These are phyloP conservation scores for Penicillium hesseltinei DNA, from an alignment of 2,329 filamentous ascomycete genomes.

Conservation along the genomic window DNA sequence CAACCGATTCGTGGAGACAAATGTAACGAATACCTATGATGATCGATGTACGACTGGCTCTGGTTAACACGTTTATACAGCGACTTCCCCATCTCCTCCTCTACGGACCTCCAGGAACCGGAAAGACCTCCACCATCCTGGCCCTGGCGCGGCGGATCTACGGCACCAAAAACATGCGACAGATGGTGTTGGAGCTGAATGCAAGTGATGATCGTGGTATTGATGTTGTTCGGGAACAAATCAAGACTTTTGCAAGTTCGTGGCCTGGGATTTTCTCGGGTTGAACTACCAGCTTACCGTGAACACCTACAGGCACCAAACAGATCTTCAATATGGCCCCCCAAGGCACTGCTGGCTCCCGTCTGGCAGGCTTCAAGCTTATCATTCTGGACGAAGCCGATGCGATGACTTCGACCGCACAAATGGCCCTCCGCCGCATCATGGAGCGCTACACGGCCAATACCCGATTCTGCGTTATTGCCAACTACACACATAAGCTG, in stretches of 20 bases:
- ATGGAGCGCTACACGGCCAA: conserved; percentile 99
- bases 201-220: conserved; percentile 97
- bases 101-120: conserved; percentile 93
- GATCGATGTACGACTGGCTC: background rate
- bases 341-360: conserved; percentile 44
- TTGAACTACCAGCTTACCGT: conserved; percentile 1
- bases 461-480: conserved; percentile 96
- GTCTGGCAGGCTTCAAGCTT: conserved; percentile 79
- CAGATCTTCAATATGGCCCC: conserved; percentile 81
- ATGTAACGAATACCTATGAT: conserved; percentile 50
- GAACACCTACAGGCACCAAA: conserved; percentile 61
- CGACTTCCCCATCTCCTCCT: conserved; percentile 91
- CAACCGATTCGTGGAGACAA: conserved; percentile 94
- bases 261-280: conserved; percentile 4
- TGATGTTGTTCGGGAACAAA: conserved; percentile 96
- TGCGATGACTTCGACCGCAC: conserved; percentile 97
- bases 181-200: conserved; percentile 98
- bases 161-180: conserved; percentile 84
- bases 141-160: conserved; percentile 93
- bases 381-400: conserved; percentile 99
- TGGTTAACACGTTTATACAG: conserved; percentile 34
- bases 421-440: conserved; percentile 94
- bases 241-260: conserved; percentile 92
- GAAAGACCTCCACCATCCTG: conserved; percentile 95
- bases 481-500: conserved; percentile 98